phyloP scores from a whole-genome alignment of 1,284 basidiomycete genomes.

The Moesziomyces antarcticus region DNA sequence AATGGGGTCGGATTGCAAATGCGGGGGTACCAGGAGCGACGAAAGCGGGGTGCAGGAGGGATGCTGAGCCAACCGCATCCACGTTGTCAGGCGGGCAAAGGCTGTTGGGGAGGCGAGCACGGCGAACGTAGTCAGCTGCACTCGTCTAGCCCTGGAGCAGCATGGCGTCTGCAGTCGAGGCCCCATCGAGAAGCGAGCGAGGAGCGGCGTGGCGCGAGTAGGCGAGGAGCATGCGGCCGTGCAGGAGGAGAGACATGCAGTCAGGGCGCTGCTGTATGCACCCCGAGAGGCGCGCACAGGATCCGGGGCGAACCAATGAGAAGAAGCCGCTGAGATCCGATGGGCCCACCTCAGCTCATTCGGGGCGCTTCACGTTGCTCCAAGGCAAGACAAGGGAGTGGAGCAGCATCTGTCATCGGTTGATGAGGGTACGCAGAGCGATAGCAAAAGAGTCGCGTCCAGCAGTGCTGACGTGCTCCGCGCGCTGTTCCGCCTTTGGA shows the following conservation, averaged over 20 bases:
- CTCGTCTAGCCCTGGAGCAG: not conserved
- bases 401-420: not conserved
- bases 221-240: not conserved
- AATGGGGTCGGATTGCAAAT: not conserved
- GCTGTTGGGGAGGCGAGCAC: not conserved
- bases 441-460: no score
- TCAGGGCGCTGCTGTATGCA: not conserved
- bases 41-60: not conserved
- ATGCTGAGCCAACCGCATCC: not conserved
- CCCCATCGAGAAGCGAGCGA: not conserved
- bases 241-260: not conserved
- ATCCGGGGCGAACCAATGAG: not conserved
- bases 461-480: no score
- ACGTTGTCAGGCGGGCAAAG: not conserved
- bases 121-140: not conserved
- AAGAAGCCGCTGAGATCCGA: not conserved
- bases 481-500: no score
- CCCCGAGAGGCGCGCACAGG: not conserved
- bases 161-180: not conserved
- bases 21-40: not conserved
- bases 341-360: not conserved
- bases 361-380: not conserved
- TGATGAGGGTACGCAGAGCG: not conserved
- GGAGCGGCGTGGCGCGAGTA: not conserved
- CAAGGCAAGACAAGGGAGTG: not conserved